Conservation (phyloP, 306 rosid genomes). For the Vachellia collinsii region DNA sequence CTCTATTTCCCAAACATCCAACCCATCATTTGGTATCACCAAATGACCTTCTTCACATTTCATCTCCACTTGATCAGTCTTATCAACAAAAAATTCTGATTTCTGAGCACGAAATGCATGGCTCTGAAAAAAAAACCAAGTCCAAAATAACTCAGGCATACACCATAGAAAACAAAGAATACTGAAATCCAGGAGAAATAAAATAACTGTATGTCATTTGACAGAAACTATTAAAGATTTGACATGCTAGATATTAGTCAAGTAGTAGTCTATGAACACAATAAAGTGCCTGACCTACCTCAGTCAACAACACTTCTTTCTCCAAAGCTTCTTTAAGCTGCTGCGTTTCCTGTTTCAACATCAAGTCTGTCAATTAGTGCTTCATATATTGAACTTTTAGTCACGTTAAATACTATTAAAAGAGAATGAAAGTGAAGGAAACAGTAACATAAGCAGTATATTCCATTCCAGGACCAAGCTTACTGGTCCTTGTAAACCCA, state of each 20-base stretch:
- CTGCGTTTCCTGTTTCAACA: slow-evolving; percentile 78
- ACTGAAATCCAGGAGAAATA: slow-evolving; percentile 7
- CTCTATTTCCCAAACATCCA: slow-evolving; percentile 97
- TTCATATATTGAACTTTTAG: slow-evolving; percentile 9
- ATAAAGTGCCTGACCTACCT: slow-evolving; percentile 50
- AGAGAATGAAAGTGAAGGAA: slow-evolving; percentile 21
- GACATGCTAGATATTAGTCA: slow-evolving; percentile 20
- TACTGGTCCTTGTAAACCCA: neutral
- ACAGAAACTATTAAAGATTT: slow-evolving; percentile 8
- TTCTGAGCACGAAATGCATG: slow-evolving; percentile 53
- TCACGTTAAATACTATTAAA: neutral
- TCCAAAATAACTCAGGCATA: slow-evolving; percentile 32
- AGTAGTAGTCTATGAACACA: slow-evolving; percentile 30
- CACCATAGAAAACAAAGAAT: slow-evolving; percentile 22
- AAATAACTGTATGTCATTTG: neutral
- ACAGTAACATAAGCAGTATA: neutral
- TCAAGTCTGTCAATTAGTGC: slow-evolving; percentile 35
- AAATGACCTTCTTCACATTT: slow-evolving; percentile 66
- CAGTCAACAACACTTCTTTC: slow-evolving; percentile 68
- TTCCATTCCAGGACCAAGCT: slow-evolving; percentile 19
- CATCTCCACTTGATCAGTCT: slow-evolving; percentile 50
- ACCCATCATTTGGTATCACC: slow-evolving; percentile 84
- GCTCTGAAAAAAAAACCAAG: slow-evolving; percentile 53
- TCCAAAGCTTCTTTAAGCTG: slow-evolving; percentile 72
- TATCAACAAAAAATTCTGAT: slow-evolving; percentile 53